Conservation (phyloP, 2,329 filamentous ascomycete genomes). For the Amphichorda felina region DNA sequence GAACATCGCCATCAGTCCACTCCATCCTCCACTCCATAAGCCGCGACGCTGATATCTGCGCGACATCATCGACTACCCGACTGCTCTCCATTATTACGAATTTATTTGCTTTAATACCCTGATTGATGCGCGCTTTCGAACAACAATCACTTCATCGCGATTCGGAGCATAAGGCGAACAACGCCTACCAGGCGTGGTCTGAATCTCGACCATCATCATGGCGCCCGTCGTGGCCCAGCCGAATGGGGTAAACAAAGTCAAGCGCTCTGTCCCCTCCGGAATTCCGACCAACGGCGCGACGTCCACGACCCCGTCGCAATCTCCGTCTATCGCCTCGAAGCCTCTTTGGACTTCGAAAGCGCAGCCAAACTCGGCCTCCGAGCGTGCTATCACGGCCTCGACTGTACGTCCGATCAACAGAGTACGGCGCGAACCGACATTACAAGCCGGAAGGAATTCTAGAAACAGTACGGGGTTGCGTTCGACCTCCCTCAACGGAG, state of each 20-base stretch:
- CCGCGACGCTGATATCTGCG: too few relatives aligned
- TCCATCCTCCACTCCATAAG: too few relatives aligned
- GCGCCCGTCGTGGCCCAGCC: conserved; percentile 37
- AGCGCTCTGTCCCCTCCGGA: conserved; percentile 53
- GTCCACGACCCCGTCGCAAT: conserved; percentile 47
- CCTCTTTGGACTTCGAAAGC: conserved; percentile 30
- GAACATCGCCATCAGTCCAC: too few relatives aligned
- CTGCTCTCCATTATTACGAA: too few relatives aligned
- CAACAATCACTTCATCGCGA: too few relatives aligned
- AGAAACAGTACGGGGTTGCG: conserved; percentile 38
- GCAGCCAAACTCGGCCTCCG: conserved; percentile 14
- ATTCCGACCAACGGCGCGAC: conserved; percentile 54
- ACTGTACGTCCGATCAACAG: conserved; percentile 41
- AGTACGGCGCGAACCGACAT: conserved; percentile 42
- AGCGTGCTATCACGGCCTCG: conserved; percentile 24
- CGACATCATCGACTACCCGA: too few relatives aligned
- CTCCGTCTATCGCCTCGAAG: conserved; percentile 45
- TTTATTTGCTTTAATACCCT: too few relatives aligned
- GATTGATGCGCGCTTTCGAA: too few relatives aligned
- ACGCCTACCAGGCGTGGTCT: too few relatives aligned
- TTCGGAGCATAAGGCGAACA: too few relatives aligned
- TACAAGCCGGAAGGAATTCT: conserved; percentile 29
- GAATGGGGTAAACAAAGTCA: conserved; percentile 44
- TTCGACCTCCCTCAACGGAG: conserved; percentile 34
- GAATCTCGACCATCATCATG: conserved; percentile 25